Conservation (phyloP, 225 moss, liverwort and hornwort species). For the Marchantia paleacea region DNA sequence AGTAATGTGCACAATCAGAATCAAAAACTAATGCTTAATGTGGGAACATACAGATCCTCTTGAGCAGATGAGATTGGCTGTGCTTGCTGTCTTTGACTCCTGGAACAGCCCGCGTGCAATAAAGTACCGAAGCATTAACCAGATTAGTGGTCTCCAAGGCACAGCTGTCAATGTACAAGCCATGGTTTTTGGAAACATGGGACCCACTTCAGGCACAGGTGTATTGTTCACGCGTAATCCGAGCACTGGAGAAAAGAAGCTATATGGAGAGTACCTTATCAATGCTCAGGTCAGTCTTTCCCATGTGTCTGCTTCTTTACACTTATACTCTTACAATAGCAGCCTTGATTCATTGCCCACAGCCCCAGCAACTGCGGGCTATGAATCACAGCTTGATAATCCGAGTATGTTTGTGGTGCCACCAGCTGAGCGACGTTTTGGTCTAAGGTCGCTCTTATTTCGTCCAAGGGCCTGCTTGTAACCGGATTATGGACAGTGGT, state of each 20-base stretch:
- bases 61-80: slow-evolving; percentile 70
- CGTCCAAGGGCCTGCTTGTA: too few species aligned
- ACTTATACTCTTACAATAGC: too few species aligned
- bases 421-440: too few species aligned
- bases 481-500: too few species aligned
- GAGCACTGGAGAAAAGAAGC: slow-evolving; percentile 92
- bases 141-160: slow-evolving; percentile 71
- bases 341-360: too few species aligned
- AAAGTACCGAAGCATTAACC: slow-evolving; percentile 86
- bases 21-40: too few species aligned
- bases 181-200: slow-evolving; percentile 99
- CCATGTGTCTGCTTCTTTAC: too few species aligned
- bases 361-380: too few species aligned
- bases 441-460: too few species aligned
- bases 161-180: slow-evolving; percentile 96
- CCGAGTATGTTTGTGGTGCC: too few species aligned
- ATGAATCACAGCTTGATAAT: too few species aligned
- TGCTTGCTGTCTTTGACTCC: slow-evolving; percentile 87
- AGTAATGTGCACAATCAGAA: too few species aligned
- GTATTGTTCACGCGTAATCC: slow-evolving; percentile 96
- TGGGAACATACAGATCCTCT: slow-evolving; percentile 58
- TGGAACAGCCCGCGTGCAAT: slow-evolving; percentile 87
- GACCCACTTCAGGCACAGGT: slow-evolving; percentile 75
- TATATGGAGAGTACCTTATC: slow-evolving; percentile 92
- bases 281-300: slow-evolving; percentile 70